Percentiles rank a stretch among this genome's conserved stretches.
Conservation (phyloP, 768 basidiomycete genomes). For the Imleria badia region DNA sequence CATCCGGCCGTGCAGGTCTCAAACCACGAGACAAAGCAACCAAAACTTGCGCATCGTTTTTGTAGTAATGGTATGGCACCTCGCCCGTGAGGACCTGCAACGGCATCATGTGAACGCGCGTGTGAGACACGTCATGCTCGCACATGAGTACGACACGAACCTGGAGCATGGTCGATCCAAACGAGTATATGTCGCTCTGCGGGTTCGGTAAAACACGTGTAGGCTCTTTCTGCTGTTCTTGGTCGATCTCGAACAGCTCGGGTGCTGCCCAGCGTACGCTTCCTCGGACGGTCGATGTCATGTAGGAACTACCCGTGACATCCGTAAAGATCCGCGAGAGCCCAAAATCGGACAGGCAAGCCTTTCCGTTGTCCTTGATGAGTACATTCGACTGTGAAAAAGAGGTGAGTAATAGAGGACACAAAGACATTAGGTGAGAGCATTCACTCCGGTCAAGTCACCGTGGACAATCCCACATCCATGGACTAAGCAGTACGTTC, state of each 20-base stretch:
- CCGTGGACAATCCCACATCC: slow-evolving; percentile 40
- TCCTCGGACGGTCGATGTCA: slow-evolving; percentile 39
- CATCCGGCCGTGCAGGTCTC: slow-evolving; percentile 8
- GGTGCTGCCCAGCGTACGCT: slow-evolving; percentile 50
- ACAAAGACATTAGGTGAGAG: background rate
- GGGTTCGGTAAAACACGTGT: slow-evolving; percentile 2
- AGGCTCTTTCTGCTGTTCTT: slow-evolving; percentile 26
- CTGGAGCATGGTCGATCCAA: slow-evolving; percentile 35
- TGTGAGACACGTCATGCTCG: background rate
- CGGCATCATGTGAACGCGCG: background rate
- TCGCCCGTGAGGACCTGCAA: slow-evolving; percentile 29
- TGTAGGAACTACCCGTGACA: slow-evolving; percentile 19
- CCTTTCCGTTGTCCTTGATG: slow-evolving; percentile 31
- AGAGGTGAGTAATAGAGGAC: background rate
- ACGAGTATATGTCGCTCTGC: slow-evolving; percentile 44
- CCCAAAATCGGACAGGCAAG: slow-evolving; percentile 38
- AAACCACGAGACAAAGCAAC: slow-evolving; percentile 15
- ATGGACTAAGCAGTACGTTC: slow-evolving; percentile 8
- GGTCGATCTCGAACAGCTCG: slow-evolving; percentile 34
- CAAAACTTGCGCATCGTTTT: slow-evolving; percentile 24
- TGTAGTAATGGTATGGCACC: slow-evolving; percentile 25
- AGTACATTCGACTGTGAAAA: slow-evolving; percentile 35
- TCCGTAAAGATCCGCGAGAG: slow-evolving; percentile 32
- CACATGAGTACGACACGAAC: slow-evolving; percentile 10
- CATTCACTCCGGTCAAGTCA: slow-evolving; percentile 43